phyloP scores from a whole-genome alignment of 805 yeast species.

The Candida germanica region DNA sequence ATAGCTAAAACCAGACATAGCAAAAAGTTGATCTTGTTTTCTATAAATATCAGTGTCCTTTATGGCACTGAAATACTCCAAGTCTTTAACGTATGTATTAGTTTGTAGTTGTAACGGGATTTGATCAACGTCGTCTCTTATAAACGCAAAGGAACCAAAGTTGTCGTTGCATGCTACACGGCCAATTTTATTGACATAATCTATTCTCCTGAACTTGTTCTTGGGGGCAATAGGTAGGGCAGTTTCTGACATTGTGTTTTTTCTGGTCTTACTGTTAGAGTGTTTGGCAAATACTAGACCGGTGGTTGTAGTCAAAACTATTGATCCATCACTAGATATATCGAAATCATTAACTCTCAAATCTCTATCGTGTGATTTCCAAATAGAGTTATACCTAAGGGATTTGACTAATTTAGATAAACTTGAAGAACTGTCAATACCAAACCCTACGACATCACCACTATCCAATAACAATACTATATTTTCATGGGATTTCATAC shows the following conservation, averaged over 20 bases:
- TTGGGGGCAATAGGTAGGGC: slow-evolving; percentile 26
- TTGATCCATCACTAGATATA: slow-evolving; percentile 63
- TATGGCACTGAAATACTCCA: slow-evolving; percentile 53
- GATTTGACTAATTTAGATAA: slow-evolving; percentile 19
- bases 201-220: slow-evolving; percentile 53
- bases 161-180: slow-evolving; percentile 63
- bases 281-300: slow-evolving; percentile 61
- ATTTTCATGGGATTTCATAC: slow-evolving; percentile 36
- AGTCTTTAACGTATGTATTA: slow-evolving; percentile 49
- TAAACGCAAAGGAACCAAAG: slow-evolving; percentile 64
- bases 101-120: slow-evolving; percentile 52
- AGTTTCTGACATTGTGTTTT: slow-evolving; percentile 32
- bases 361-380: slow-evolving; percentile 61
- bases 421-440: slow-evolving; percentile 10
- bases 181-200: slow-evolving; percentile 53
- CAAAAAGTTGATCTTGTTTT: slow-evolving; percentile 43
- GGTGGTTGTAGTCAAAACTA: slow-evolving; percentile 61
- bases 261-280: slow-evolving; percentile 18
- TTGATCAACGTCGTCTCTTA: slow-evolving; percentile 60
- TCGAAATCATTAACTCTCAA: slow-evolving; percentile 65
- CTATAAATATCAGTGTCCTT: slow-evolving; percentile 27
- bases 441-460: slow-evolving; percentile 54
- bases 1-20: slow-evolving; percentile 17
- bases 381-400: slow-evolving; percentile 47
- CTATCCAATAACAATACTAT: slow-evolving; percentile 52